Conservation (phyloP, 352 stramenopile species). For the Globisporangium emineosum region DNA sequence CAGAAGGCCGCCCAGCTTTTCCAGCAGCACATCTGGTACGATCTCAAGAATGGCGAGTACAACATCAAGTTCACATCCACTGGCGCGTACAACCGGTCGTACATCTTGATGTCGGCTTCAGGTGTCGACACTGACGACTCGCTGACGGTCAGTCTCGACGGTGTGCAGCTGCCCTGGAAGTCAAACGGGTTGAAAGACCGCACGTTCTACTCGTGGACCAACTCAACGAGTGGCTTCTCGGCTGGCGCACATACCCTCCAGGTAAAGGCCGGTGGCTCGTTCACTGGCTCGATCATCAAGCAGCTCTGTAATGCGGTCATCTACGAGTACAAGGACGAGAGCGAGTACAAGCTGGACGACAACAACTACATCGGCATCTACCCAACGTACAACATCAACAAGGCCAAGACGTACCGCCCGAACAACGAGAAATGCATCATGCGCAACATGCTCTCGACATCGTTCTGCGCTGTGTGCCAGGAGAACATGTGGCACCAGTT, state of each 20-base stretch:
- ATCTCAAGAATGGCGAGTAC: conserved; percentile 30
- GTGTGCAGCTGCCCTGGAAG: conserved; percentile 22
- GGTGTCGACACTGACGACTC: conserved; percentile 28
- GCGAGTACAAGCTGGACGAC: conserved; percentile 24
- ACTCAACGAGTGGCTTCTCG: conserved; percentile 20
- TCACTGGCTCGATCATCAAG: conserved; percentile 29
- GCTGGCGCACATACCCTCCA: conserved; percentile 25
- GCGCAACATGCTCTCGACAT: conserved; percentile 36
- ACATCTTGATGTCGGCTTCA: conserved; percentile 25
- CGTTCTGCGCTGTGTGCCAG: conserved; percentile 37
- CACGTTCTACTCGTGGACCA: conserved; percentile 28
- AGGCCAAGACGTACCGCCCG: conserved; percentile 27
- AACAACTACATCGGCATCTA: conserved; percentile 27
- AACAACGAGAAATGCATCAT: conserved; percentile 37
- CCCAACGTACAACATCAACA: conserved; percentile 31
- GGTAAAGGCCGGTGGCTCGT: conserved; percentile 23
- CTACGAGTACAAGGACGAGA: conserved; percentile 30
- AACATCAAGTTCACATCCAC: conserved; percentile 31
- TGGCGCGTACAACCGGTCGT: conserved; percentile 29
- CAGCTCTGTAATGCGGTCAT: conserved; percentile 33
- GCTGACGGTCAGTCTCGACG: conserved; percentile 27
- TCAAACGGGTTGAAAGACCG: conserved; percentile 29
- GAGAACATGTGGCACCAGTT: conserved; percentile 41
- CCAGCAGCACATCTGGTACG: conserved; percentile 35
- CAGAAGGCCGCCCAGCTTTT: conserved; percentile 27